Evolutionary conservation across 2,329 filamentous ascomycete species (phyloP), one percentile per base, ranked within the genome.

Genomic region (Aspergillus sp.): DNA sequence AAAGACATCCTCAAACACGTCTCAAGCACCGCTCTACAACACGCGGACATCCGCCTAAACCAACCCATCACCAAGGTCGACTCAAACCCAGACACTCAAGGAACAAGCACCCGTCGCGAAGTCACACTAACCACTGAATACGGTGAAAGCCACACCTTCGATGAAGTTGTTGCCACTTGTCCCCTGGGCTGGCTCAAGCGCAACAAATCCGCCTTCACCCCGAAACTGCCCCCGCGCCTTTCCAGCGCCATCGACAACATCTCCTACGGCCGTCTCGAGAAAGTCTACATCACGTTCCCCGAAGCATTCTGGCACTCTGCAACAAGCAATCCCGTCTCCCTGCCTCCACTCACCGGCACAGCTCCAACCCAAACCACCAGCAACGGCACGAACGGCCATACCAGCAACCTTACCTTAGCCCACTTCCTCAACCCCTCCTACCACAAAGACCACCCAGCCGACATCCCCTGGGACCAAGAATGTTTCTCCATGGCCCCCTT

Each of bases 361-460:
- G 42, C 4, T 19, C 9, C 34, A 22, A 9, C 5, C 19, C n/a
- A 30, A 39, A 27, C 48, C 39, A 59, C 50, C 34, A 58, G 48
- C 37, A 30, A 30, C 27, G 9, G 27, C 27, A 9, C 8, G 8
- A 30, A 30, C 27, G 27, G 27, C 8, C 27, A 30, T 4, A 30
- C 27, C 27, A 48, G 22, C 30, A 59, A 19, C 78, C 81, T 87
- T 4, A 86, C 88, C 22, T 93, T 93, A 73, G 86, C 86, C 44
- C 87, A 91, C 68, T 96, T 91, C 83, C 82, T 92, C 37, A 77
- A 85, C 0, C 91, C 91, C 3, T 74, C 70, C 2, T 96, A 96
- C 70, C 82, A 87, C 0, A 61, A 77, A 11, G 30, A 48, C 0
- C 76, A 82, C 51, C 83, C 85, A 1, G 88, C 89, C 64, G 83